Evolutionary conservation across 1,284 basidiomycete species (phyloP), one percentile per base, ranked within the genome.

Genomic region (Mycosarcoma maydis): DNA sequence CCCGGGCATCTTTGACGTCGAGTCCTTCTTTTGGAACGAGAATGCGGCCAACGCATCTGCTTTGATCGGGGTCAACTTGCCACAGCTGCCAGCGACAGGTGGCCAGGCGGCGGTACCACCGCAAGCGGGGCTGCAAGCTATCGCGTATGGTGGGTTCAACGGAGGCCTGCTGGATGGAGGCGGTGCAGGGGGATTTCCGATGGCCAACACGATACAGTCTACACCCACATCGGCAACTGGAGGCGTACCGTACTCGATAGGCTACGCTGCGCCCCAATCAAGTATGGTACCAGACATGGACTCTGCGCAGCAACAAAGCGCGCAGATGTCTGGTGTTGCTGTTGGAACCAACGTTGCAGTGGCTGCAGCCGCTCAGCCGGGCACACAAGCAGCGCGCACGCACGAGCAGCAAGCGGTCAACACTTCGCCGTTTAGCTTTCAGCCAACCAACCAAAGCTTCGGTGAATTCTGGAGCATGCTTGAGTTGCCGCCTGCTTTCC

Each of bases 21-120:
- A 76, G 43, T 64, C 62, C 23, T 73, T 73, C 43, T 76, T 71
- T 53, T 76, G 73, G 73, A 76, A 76, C 52, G 73, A 76, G 24
- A 74, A 73, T 24, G 67, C 61, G 5, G 45, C 47, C 7, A 37
- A 37, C 17, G 49, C 50, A 13, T 42, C 60, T 9, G 51, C 47
- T 8, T 42, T 52, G 46, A 57, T 64, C 54, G 53, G 54, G 10
- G 45, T 49, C 40, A 52, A 52, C 36, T 57, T 57, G n/a, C 27
- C n/a, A 7, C 46, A 39, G 37, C 19, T 32, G 3, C 20, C 34
- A 11, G 23, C 14, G 17, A 43, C 7, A 27, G 38, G 20, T 16
- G 17, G 33, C 14, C 27, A 17, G 19, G 22, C n/a, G 14, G 30
- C 2, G 11, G 13, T 39, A 0, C 34, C 29, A 20, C 56, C 43